These are phyloP conservation scores for Geoglossum cookeanum DNA, from an alignment of 2,329 filamentous ascomycete genomes.

Conservation along the genomic window DNA sequence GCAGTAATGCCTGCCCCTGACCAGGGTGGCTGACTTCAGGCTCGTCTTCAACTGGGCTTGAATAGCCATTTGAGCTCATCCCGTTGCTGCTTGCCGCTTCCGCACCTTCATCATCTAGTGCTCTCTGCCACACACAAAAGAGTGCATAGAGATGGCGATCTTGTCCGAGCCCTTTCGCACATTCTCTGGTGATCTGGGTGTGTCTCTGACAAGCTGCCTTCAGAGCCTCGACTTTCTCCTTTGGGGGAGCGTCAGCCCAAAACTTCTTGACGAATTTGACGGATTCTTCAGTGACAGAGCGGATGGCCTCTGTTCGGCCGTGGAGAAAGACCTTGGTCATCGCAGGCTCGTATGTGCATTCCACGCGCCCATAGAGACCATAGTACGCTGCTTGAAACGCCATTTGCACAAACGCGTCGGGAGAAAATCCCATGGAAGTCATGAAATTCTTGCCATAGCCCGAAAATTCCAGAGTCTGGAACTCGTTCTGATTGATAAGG, in stretches of 20 bases:
- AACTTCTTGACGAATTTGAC: conserved; percentile 85
- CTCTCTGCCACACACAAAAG: conserved; percentile 86
- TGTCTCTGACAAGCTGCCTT: conserved; percentile 71
- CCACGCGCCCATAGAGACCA: conserved; percentile 79
- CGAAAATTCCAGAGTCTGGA: conserved; percentile 73
- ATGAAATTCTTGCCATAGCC: conserved; percentile 96
- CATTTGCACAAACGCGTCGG: conserved; percentile 97
- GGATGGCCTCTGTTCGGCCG: conserved; percentile 83
- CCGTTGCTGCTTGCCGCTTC: conserved; percentile 29
- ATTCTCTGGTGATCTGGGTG: conserved; percentile 59
- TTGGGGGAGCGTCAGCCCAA: conserved; percentile 75
- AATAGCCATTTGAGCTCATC: conserved; percentile 34
- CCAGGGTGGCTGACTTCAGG: conserved; percentile 10
- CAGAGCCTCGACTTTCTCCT: conserved; percentile 70
- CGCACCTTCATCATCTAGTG: conserved; percentile 51
- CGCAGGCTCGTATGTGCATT: conserved; percentile 92
- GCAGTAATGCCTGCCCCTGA: not conserved
- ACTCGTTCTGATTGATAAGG: conserved; percentile 91
- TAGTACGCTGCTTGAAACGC: conserved; percentile 98
- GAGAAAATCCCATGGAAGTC: conserved; percentile 89
- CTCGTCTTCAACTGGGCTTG: conserved; percentile 30
- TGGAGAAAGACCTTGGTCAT: conserved; percentile 95
- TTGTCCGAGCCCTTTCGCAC: conserved; percentile 75
- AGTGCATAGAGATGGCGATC: conserved; percentile 88
- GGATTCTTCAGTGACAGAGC: conserved; percentile 65